A percentile compares a stretch with the other conserved stretches of the same genome.
phyloP scores from a whole-genome alignment of 768 basidiomycete species.

The Suillus ampliporus region DNA sequence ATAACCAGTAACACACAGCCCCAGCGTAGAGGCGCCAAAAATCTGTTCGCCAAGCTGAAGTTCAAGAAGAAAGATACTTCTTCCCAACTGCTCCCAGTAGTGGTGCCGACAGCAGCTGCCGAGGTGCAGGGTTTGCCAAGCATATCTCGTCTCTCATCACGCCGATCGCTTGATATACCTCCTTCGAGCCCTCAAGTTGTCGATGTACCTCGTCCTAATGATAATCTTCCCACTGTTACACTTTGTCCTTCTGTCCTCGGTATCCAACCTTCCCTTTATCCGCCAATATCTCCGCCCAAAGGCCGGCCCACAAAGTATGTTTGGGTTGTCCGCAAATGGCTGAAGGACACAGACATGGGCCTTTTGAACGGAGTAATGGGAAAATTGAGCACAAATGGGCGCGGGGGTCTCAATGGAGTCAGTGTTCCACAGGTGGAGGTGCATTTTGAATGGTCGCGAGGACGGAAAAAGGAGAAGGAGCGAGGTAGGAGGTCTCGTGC shows the following conservation, averaged over 20 bases:
- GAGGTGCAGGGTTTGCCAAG: slow-evolving; percentile 16
- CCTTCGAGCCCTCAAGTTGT: slow-evolving; percentile 9
- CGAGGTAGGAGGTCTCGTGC: slow-evolving; percentile 26
- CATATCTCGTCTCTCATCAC: background rate
- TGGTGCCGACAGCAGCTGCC: slow-evolving; percentile 34
- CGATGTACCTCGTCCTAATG: slow-evolving; percentile 18
- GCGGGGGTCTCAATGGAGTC: slow-evolving; percentile 26
- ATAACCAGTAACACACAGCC: slow-evolving; percentile 25
- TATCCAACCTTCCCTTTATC: slow-evolving; percentile 67
- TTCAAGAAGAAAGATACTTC: slow-evolving; percentile 62
- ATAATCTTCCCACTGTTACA: slow-evolving; percentile 18
- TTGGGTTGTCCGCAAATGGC: slow-evolving; percentile 82
- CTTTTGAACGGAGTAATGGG: slow-evolving; percentile 52
- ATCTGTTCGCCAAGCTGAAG: slow-evolving; percentile 69
- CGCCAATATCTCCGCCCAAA: slow-evolving; percentile 45
- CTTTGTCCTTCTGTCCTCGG: slow-evolving; percentile 61
- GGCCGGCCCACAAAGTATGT: slow-evolving; percentile 60
- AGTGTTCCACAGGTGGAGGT: slow-evolving; percentile 59
- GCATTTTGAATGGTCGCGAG: slow-evolving; percentile 78
- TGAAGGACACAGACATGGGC: slow-evolving; percentile 61
- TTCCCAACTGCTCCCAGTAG: slow-evolving; percentile 23
- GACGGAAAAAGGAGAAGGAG: slow-evolving; percentile 28
- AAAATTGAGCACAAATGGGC: slow-evolving; percentile 38
- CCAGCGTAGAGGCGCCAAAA: slow-evolving; percentile 53
- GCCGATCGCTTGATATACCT: slow-evolving; percentile 24